Conservation (phyloP, 2,329 filamentous ascomycete genomes). For the Fusarium poae region DNA sequence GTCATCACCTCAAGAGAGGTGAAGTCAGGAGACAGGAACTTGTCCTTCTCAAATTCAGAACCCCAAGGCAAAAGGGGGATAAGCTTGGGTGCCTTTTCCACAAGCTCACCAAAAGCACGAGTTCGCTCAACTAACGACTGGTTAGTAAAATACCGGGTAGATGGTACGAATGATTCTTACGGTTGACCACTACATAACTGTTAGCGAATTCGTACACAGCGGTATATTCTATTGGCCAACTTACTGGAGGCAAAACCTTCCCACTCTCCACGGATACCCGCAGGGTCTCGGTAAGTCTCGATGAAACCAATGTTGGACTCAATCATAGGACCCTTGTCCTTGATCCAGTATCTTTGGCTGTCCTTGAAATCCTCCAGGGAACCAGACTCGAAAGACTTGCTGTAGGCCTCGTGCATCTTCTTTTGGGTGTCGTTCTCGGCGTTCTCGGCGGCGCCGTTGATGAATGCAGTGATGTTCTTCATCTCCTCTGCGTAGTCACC, state of each 20-base stretch:
- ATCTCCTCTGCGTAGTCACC: constrained; percentile 82
- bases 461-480: constrained; percentile 74
- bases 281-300: constrained; percentile 86
- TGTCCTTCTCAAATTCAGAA: constrained; percentile 93
- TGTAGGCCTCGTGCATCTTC: constrained; percentile 80
- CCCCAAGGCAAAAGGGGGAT: constrained; percentile 93
- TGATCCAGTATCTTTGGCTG: constrained; percentile 84
- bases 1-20: constrained; percentile 92
- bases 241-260: constrained; percentile 81
- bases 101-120: constrained; percentile 85
- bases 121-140: constrained; percentile 78
- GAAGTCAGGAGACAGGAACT: constrained; percentile 94
- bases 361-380: constrained; percentile 84
- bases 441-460: constrained; percentile 75
- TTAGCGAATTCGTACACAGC: constrained; percentile 35
- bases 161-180: constrained; percentile 43
- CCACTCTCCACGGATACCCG: constrained; percentile 85
- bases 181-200: constrained; percentile 73
- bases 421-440: constrained; percentile 80
- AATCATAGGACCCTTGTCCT: constrained; percentile 83
- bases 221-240: constrained; percentile 22
- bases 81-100: constrained; percentile 81
- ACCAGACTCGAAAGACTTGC: constrained; percentile 79
- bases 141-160: constrained; percentile 5
- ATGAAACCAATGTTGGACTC: constrained; percentile 88